These are phyloP conservation scores for Desmodesmus armatus DNA, from an alignment of 139 green algal species.

Conservation along the genomic window DNA sequence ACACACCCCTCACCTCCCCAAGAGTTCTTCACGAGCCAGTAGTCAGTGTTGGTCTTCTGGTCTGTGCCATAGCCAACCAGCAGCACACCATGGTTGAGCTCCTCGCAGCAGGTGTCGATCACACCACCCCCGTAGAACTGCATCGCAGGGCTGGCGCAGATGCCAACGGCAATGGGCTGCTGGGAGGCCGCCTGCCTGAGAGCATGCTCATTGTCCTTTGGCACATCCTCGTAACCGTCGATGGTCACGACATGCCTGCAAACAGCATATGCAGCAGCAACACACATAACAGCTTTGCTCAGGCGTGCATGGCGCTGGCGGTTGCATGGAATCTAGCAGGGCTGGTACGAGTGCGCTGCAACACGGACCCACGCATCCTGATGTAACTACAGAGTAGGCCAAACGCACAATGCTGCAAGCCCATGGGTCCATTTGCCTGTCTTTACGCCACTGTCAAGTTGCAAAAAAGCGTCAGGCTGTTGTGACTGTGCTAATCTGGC, in stretches of 20 bases:
- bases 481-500: too few species aligned
- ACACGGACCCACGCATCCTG: too few species aligned
- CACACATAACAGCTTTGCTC: too few species aligned
- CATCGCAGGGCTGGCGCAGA: conserved; percentile 85
- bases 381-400: too few species aligned
- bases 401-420: too few species aligned
- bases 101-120: conserved; percentile 78
- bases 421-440: too few species aligned
- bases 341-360: too few species aligned
- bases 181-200: conserved; percentile 80
- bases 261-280: not conserved
- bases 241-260: conserved; percentile 45
- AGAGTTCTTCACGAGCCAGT: conserved; percentile 98
- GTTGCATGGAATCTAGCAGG: not conserved
- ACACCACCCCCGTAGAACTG: conserved; percentile 46
- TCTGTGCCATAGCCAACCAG: conserved; percentile 91
- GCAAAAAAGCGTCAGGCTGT: too few species aligned
- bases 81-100: conserved; percentile 75
- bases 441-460: too few species aligned
- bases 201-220: conserved; percentile 72
- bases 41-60: conserved; percentile 64
- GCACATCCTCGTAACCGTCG: conserved; percentile 86
- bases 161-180: conserved; percentile 95
- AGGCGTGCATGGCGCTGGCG: not conserved
- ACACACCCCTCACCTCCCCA: conserved; percentile 76